phyloP scores from a whole-genome alignment of 2,329 filamentous ascomycete genomes.

The Alternaria longipes region DNA sequence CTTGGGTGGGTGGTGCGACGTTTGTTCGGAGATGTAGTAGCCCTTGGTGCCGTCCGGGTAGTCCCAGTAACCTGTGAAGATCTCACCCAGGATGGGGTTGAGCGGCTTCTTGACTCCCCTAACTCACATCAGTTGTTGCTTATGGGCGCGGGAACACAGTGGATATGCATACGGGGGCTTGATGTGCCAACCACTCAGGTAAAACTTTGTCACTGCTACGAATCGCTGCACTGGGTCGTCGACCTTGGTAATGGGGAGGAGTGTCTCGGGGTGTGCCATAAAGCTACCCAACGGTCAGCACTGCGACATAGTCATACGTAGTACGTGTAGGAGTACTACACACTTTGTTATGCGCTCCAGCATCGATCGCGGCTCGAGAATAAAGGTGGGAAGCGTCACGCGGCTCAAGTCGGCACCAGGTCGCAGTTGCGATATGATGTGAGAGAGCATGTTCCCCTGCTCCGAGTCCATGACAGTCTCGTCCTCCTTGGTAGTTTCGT shows the following conservation, averaged over 20 bases:
- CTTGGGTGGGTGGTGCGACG: slow-evolving; percentile 97
- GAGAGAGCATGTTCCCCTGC: slow-evolving; percentile 93
- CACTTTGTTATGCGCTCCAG: slow-evolving; percentile 98
- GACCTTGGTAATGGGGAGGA: slow-evolving; percentile 85
- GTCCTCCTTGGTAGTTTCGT: slow-evolving; percentile 63
- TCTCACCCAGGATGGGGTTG: slow-evolving; percentile 95
- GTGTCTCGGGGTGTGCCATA: slow-evolving; percentile 98
- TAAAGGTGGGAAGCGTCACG: slow-evolving; percentile 95
- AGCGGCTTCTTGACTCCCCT: slow-evolving; percentile 98
- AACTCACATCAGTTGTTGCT: slow-evolving; percentile 38
- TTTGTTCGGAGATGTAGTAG: slow-evolving; percentile 98
- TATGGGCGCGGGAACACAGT: slow-evolving; percentile 10
- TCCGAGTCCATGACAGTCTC: slow-evolving; percentile 87
- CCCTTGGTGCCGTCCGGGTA: slow-evolving; percentile 82
- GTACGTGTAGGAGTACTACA: slow-evolving; percentile 43
- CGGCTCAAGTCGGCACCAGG: slow-evolving; percentile 94
- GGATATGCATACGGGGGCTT: slow-evolving; percentile 80
- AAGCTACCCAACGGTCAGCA: slow-evolving; percentile 69
- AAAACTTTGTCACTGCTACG: slow-evolving; percentile 96
- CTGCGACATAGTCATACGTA: no score
- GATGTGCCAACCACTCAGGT: slow-evolving; percentile 98
- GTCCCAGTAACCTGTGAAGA: slow-evolving; percentile 96
- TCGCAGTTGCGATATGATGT: slow-evolving; percentile 96
- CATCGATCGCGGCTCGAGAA: slow-evolving; percentile 97
- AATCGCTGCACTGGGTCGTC: slow-evolving; percentile 92